These are phyloP conservation scores for Houttuynia cordata DNA, from an alignment of 164 flowering plant species.

Conservation along the genomic window DNA sequence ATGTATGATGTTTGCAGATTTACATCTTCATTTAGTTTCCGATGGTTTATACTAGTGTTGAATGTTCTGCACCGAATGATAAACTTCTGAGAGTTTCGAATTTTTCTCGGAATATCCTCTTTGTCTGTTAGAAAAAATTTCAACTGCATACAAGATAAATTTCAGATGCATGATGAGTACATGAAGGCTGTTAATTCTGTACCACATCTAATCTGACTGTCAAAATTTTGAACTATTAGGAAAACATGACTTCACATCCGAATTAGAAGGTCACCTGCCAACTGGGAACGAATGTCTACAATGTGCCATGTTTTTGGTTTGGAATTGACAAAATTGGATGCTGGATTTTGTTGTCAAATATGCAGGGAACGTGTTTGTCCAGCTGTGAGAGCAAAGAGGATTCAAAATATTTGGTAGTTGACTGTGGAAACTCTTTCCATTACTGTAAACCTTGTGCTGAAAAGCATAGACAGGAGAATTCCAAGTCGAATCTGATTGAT, in stretches of 20 bases:
- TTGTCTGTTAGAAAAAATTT: too few species aligned
- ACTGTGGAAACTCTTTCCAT: background rate
- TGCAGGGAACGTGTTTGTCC: background rate
- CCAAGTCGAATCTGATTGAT: background rate
- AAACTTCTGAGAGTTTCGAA: too few species aligned
- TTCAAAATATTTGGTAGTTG: background rate
- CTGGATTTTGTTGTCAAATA: background rate
- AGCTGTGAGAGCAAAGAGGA: background rate
- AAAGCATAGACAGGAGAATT: background rate
- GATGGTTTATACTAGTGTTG: too few species aligned
- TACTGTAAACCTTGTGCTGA: background rate
- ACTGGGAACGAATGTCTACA: background rate
- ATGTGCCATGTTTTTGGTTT: slow-evolving; percentile 1
- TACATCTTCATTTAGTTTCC: too few species aligned
- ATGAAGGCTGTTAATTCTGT: too few species aligned
- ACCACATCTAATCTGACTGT: background rate
- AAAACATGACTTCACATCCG: background rate
- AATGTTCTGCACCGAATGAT: too few species aligned
- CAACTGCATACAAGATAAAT: too few species aligned
- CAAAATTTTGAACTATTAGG: background rate
- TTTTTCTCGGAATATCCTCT: too few species aligned
- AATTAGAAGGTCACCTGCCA: background rate
- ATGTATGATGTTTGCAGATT: too few species aligned
- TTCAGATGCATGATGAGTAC: too few species aligned
- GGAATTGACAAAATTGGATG: background rate